These are phyloP conservation scores for Globisporangium mamillatum DNA, from an alignment of 352 stramenopile species.

Conservation along the genomic window DNA sequence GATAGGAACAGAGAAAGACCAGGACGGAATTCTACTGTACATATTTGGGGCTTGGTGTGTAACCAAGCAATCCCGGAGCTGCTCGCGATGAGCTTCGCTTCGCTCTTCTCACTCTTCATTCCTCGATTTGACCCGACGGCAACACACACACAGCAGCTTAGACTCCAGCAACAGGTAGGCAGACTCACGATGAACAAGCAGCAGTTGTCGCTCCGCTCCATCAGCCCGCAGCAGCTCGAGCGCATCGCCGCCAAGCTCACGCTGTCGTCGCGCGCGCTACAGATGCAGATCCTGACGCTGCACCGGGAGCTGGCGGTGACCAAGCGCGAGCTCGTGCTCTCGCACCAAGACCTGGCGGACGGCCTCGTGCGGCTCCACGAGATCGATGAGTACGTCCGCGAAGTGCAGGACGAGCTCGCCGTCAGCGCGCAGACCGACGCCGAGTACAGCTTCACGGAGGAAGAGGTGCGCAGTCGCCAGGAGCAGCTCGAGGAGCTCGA, in stretches of 20 bases:
- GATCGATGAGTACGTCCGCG: constrained; percentile 59
- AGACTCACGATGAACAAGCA: constrained; percentile 8
- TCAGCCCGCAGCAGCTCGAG: constrained; percentile 36
- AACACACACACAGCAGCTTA: not conserved
- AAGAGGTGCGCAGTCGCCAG: constrained; percentile 32
- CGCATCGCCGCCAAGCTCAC: constrained; percentile 48
- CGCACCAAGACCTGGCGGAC: constrained; percentile 54
- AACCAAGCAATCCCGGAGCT: not conserved
- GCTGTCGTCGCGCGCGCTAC: constrained; percentile 37
- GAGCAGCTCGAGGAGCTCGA: constrained; percentile 56
- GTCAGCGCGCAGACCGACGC: constrained; percentile 2
- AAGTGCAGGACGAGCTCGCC: constrained; percentile 43
- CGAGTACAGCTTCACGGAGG: constrained; percentile 25
- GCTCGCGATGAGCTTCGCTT: not conserved
- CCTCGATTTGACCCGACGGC: not conserved
- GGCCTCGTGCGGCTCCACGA: constrained; percentile 49
- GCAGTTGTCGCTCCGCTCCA: not conserved
- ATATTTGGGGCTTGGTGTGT: not conserved
- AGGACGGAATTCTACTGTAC: not conserved
- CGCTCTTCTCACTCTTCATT: constrained; percentile 6
- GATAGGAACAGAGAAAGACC: not conserved
- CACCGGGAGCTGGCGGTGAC: constrained; percentile 33
- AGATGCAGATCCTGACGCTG: constrained; percentile 36
- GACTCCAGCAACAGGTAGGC: not conserved
- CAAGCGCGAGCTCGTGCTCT: constrained; percentile 37